Evolutionary conservation across 75 land plant genomes (phyloP).

Genomic region (Pseudotsuga menziesii): DNA sequence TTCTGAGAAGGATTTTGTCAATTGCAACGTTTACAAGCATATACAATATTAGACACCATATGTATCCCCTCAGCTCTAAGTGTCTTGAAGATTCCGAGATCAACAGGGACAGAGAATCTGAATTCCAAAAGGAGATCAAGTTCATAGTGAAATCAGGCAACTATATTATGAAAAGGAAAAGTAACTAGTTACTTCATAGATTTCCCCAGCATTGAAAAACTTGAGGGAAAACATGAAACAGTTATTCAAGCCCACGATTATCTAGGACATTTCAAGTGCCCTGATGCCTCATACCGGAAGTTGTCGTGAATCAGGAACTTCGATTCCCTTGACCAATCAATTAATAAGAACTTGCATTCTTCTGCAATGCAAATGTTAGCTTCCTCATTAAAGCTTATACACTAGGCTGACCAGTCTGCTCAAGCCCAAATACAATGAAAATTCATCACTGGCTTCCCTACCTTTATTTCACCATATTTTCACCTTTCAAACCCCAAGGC

Average conservation of each 20-base stretch:
- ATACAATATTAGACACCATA: slow-evolving; percentile 6
- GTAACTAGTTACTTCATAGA: slow-evolving; percentile 1
- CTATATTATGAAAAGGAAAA: not conserved
- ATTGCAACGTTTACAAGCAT: not conserved
- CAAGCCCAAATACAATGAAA: slow-evolving; percentile 1
- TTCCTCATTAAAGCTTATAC: not conserved
- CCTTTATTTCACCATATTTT: not conserved
- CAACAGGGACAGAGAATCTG: not conserved
- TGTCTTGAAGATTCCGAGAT: not conserved
- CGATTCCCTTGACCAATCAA: not conserved
- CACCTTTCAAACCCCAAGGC: slow-evolving; percentile 3
- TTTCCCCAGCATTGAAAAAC: slow-evolving; percentile 9
- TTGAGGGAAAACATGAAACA: not conserved
- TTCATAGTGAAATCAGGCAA: not conserved
- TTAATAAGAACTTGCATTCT: slow-evolving; percentile 2
- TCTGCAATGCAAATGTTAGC: not conserved
- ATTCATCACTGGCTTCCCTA: not conserved
- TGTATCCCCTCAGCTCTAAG: not conserved
- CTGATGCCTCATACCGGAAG: not conserved
- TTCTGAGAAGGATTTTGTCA: not conserved
- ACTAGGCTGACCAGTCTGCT: not conserved
- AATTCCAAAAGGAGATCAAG: not conserved
- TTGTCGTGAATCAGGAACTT: not conserved
- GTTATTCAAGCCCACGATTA: slow-evolving; percentile 2
- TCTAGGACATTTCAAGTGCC: not conserved